Base-by-base conservation (phyloP, 192 early-diverging fungal species). In the Coemansia sp. region DNA sequence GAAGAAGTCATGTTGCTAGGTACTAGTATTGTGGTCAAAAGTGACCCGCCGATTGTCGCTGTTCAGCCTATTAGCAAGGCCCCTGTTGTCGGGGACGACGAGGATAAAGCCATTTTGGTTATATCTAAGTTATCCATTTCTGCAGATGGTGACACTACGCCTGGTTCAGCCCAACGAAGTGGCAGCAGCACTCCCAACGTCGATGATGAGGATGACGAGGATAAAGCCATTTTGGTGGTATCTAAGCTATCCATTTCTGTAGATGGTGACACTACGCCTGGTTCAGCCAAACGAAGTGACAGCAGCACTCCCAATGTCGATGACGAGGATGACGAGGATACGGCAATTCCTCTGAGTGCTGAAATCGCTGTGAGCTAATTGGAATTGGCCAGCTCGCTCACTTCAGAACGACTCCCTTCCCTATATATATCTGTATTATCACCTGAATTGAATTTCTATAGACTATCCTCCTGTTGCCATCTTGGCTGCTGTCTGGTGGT, bases 1-100 rank as follows among this genome's bases (percentile, higher is more conserved):
- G 76, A 63, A 3, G 80, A 75, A 60, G 41, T 34, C 4, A 76
- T 78, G 51, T 54, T 27, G 18, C 57, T 75, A 3, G 49, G 60
- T 4, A 80, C 74, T 7, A 55, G 70, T 22, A 76, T 80, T 31
- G 54, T 6, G 9, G 12, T 12, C 54, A 55, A 55, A 24, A 55
- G 54, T 13, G 27, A 3, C 54, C 12, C 24, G 24, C 24, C 24
- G 24, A 27, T 27, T 27, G 49, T 20, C 20, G 7, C 31, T 18
- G 31, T 16, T 16, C 31, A 31, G 13, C 12, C 31, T 15, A 5
- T 8, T 33, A 60, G 5, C 15, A 18, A 16, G 13, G 33, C 31
- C 15, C 31, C 57, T 16, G 57, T 18, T 43, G 42, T 43, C 42
- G 42, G 13, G 15, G 42, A 43, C 31, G 16, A 15, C 31, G 16